phyloP scores from a whole-genome alignment of 2,329 filamentous ascomycete genomes.

The Fusarium virguliforme region DNA sequence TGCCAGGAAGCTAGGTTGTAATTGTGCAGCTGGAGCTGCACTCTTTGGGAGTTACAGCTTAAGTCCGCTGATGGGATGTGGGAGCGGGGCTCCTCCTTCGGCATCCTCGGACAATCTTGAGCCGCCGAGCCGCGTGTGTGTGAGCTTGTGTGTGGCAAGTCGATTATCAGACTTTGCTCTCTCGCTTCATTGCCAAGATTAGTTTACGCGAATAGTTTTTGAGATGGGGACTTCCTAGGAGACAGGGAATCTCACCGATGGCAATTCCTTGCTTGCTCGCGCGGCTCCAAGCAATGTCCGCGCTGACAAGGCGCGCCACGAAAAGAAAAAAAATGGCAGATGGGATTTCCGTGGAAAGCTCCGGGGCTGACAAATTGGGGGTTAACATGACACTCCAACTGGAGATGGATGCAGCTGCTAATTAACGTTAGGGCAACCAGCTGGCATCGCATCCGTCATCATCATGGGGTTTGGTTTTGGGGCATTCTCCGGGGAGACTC shows the following conservation, averaged over 20 bases:
- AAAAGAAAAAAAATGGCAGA: not conserved
- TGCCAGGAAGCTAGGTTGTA: not conserved
- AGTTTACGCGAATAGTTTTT: not conserved
- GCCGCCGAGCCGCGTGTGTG: constrained; percentile 39
- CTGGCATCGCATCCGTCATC: constrained; percentile 27
- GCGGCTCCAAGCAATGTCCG: constrained; percentile 2
- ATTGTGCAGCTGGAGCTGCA: constrained; percentile 17
- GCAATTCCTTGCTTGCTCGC: not conserved
- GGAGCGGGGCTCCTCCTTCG: constrained; percentile 39
- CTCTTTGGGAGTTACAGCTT: constrained; percentile 46
- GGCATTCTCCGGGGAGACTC: not conserved
- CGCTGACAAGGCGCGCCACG: constrained; percentile 15
- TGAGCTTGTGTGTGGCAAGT: constrained; percentile 38
- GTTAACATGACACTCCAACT: constrained; percentile 32
- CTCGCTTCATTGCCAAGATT: constrained; percentile 12
- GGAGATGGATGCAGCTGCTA: constrained; percentile 33
- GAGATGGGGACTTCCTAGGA: not conserved
- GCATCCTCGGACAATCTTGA: constrained; percentile 41
- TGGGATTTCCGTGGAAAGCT: not conserved
- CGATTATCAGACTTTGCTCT: constrained; percentile 20
- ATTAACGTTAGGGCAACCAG: constrained; percentile 16
- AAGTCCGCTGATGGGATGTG: constrained; percentile 40
- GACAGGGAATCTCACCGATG: not conserved
- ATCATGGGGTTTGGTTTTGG: not conserved
- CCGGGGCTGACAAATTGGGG: constrained; percentile 41